A percentile compares a stretch with the other conserved stretches of the same genome.
Evolutionary conservation across 805 yeast genomes (phyloP).

Genomic region (Cyberlindnera saturnus): DNA sequence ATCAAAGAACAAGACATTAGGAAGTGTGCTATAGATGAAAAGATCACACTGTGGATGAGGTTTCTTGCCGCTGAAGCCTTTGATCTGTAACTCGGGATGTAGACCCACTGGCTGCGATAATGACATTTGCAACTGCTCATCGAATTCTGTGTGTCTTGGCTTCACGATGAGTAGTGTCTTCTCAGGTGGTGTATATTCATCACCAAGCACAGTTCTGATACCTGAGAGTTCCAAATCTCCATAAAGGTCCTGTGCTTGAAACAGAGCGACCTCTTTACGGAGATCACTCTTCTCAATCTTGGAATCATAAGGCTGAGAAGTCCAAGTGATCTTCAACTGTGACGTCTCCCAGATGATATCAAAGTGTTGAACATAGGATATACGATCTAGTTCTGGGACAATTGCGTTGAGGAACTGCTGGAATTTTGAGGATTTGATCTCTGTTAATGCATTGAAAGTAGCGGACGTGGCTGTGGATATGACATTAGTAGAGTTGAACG

Average conservation of each 20-base stretch:
- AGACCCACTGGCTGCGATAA: constrained; percentile 28
- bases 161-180: constrained; percentile 20
- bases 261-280: constrained; percentile 21
- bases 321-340: constrained; percentile 14
- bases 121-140: constrained; percentile 7
- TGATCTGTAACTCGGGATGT: constrained; percentile 29
- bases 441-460: constrained; percentile 9
- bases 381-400: constrained; percentile 12
- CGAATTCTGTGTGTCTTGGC: constrained; percentile 15
- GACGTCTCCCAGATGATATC: constrained; percentile 14
- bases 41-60: constrained; percentile 33
- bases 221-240: constrained; percentile 21
- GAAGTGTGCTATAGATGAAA: constrained; percentile 37
- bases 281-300: constrained; percentile 4
- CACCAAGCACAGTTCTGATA: constrained; percentile 12
- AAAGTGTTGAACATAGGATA: constrained; percentile 16
- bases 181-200: constrained; percentile 17
- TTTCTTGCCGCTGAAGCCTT: constrained; percentile 6
- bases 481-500: constrained; percentile 8
- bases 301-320: constrained; percentile 16
- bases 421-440: constrained; percentile 14
- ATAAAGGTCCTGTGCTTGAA: constrained; percentile 11
- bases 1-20: constrained; percentile 46
- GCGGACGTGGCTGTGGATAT: constrained; percentile 22
- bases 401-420: constrained; percentile 14